Evolutionary conservation across 2,329 filamentous ascomycete genomes (phyloP).

Genomic region (Pezizomycotina sp.): DNA sequence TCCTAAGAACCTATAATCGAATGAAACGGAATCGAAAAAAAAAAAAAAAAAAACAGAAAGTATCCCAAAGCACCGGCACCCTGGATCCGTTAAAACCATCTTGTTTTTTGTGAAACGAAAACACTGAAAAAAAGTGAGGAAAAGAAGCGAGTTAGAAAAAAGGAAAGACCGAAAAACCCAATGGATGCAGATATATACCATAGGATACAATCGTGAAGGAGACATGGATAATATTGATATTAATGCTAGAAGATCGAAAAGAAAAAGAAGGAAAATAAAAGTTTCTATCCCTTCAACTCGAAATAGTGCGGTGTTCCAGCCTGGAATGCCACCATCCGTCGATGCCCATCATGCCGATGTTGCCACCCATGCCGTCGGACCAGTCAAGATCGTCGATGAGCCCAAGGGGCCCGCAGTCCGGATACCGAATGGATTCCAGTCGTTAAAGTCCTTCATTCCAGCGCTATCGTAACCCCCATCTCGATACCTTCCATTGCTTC

Average conservation of each 20-base stretch:
- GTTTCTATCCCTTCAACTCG: constrained; percentile 6
- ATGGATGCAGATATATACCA: constrained; percentile 1
- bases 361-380: constrained; percentile 5
- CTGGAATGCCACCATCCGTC: no score
- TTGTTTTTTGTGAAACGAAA: no score
- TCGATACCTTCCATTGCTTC: constrained; percentile 9
- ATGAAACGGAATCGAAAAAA: no score
- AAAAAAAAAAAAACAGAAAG: no score
- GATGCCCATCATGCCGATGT: constrained; percentile 6
- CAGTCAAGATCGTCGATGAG: constrained; percentile 17
- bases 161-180: no score
- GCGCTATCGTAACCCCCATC: constrained; percentile 14
- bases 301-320: constrained; percentile 17
- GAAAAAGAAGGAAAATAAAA: constrained; percentile 3
- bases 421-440: constrained; percentile 19
- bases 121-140: no score
- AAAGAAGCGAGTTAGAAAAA: no score
- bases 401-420: constrained; percentile 10
- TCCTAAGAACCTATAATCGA: no score
- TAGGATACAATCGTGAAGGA: background rate
- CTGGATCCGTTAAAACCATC: no score
- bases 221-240: background rate
- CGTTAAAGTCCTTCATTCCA: constrained; percentile 17
- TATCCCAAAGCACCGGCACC: no score
- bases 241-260: background rate